Evolutionary conservation across 768 basidiomycete species (phyloP), one percentile per base, ranked within the genome.

Genomic region (Boletus sp.): DNA sequence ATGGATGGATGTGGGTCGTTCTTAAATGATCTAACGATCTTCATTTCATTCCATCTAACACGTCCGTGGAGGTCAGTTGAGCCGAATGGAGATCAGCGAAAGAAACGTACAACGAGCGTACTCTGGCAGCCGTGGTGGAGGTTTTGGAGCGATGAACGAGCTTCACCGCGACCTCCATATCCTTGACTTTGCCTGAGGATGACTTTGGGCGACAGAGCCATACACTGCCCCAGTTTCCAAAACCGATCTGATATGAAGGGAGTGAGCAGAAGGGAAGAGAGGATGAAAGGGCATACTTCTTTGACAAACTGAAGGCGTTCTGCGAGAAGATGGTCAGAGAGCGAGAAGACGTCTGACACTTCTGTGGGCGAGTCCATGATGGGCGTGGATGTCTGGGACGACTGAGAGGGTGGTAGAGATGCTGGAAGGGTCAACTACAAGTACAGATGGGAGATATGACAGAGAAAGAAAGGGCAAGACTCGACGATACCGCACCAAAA

Each of bases 11-110:
- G 96, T 9, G 87, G 85, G 64, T 93, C 88, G 45, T 84, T 75
- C 75, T 89, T 90, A 72, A 98, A 85, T 11, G 85, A 78, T 63
- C 90, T 81, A 57, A 98, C 86, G 64, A 95, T 89, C 80, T 96
- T 96, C 94, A 95, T 95, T 77, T 98, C 94, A 68, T 94, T 95
- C 94, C 94, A 94, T 76, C 91, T 93, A n/a, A 46, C 33, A 24
- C 3, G 45, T 35, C 1, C 40, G 20, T 14, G 24, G 17, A 9
- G 7, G 33, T 67, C 57, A 53, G 50, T 14, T 8, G 36, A 50
- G 54, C 20, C 5, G n/a, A 46, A 44, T 24, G 11, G 42, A 55
- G 46, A 46, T 52, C 39, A 42, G 20, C 28, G 18, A 50, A 28
- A 48, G 28, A 33, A 1, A 77, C 87, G 59, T 67, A 97, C 84